Evolutionary conservation across 768 basidiomycete species (phyloP).

Genomic region (Collybiopsis luxurians): DNA sequence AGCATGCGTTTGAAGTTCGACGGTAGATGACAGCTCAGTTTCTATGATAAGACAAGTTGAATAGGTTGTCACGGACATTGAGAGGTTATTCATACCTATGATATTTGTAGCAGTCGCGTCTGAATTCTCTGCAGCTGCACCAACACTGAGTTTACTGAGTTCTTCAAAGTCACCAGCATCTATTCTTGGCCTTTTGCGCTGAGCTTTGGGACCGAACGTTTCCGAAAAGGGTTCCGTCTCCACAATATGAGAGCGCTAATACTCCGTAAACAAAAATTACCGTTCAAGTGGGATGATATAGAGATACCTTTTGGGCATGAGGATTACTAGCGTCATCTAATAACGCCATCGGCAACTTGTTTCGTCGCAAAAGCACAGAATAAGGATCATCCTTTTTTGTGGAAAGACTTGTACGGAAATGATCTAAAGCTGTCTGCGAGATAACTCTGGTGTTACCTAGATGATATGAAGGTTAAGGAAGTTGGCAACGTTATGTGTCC

Average conservation of each 20-base stretch:
- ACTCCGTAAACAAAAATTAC: conserved; percentile 10
- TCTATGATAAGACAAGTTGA: conserved; percentile 31
- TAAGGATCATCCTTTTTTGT: conserved; percentile 92
- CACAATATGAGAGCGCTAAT: conserved; percentile 92
- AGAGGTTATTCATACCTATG: conserved; percentile 36
- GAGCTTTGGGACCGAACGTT: conserved; percentile 95
- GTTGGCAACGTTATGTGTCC: background rate
- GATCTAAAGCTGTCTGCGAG: conserved; percentile 92
- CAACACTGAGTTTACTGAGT: conserved; percentile 63
- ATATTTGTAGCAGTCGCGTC: conserved; percentile 39
- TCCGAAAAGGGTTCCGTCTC: conserved; percentile 94
- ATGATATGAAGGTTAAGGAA: conserved; percentile 3
- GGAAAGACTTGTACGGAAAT: conserved; percentile 88
- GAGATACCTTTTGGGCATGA: conserved; percentile 64
- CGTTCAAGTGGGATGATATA: background rate
- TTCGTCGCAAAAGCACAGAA: conserved; percentile 88
- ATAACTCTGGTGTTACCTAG: conserved; percentile 98
- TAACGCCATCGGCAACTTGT: conserved; percentile 96
- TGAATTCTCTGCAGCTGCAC: conserved; percentile 48
- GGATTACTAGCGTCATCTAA: conserved; percentile 88
- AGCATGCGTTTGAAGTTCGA: conserved; percentile 63
- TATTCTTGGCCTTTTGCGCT: conserved; percentile 84
- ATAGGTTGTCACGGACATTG: background rate
- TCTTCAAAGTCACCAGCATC: conserved; percentile 94
- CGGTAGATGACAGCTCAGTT: conserved; percentile 45